Evolutionary conservation across 352 stramenopile genomes (phyloP).

Genomic region (Pythium sukuiense): DNA sequence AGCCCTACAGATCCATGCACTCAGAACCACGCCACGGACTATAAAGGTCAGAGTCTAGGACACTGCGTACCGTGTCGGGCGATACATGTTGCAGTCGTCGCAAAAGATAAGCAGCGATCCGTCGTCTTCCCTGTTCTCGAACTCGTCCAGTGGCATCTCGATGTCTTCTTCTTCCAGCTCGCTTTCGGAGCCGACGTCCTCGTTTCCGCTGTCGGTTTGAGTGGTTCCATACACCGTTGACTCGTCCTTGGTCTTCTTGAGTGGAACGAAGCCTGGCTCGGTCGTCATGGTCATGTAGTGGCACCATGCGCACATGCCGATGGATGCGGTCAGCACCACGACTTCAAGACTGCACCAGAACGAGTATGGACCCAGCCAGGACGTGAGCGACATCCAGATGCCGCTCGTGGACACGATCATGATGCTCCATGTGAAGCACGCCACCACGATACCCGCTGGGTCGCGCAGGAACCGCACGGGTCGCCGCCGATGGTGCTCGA

Average conservation of each 20-base stretch:
- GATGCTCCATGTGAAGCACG: conserved; percentile 55
- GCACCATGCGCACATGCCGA: conserved; percentile 74
- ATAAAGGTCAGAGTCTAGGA: not conserved
- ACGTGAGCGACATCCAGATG: conserved; percentile 49
- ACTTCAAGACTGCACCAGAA: conserved; percentile 40
- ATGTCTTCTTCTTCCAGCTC: conserved; percentile 48
- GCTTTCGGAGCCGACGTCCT: conserved; percentile 24
- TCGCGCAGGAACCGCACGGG: conserved; percentile 62
- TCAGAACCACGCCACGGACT: not conserved
- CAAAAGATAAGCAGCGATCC: conserved; percentile 78
- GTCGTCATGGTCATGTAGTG: conserved; percentile 74
- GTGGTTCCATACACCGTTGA: conserved; percentile 6
- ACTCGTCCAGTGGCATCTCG: conserved; percentile 65
- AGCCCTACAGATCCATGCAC: conserved; percentile 38
- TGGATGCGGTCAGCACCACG: conserved; percentile 49
- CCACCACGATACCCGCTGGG: conserved; percentile 61
- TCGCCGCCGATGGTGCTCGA: conserved; percentile 20
- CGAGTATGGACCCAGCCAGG: conserved; percentile 61
- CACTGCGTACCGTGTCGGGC: conserved; percentile 52
- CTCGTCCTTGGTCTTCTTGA: not conserved
- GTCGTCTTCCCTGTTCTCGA: conserved; percentile 71
- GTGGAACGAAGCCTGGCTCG: conserved; percentile 70
- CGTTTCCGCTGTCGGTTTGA: conserved; percentile 1
- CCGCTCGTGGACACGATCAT: conserved; percentile 45
- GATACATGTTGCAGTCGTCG: conserved; percentile 78